A percentile compares a stretch with the other conserved stretches of the same genome.
Evolutionary conservation across 2,329 filamentous ascomycete genomes (phyloP).

Genomic region (Cercospora sesami): DNA sequence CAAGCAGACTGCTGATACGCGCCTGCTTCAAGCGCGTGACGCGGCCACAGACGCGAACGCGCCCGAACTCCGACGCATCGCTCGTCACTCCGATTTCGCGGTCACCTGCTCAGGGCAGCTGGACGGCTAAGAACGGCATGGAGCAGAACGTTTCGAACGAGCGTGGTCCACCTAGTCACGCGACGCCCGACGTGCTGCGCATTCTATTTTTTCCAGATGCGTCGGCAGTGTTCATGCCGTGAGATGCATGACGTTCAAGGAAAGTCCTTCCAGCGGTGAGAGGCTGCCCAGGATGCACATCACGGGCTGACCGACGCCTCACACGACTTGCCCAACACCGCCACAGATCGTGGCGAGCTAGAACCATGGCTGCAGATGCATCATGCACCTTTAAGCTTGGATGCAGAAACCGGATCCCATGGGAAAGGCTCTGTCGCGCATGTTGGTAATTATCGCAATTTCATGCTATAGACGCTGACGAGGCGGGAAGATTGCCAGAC

Average conservation of each 20-base stretch:
- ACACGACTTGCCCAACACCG: neutral
- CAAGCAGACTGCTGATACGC: neutral
- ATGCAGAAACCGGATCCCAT: conserved; percentile 6
- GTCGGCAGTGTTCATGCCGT: neutral
- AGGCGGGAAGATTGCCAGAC: neutral
- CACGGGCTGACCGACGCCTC: conserved; percentile 9
- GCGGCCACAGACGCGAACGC: neutral
- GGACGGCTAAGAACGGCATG: neutral
- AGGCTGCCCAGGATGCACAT: neutral
- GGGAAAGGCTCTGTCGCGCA: neutral
- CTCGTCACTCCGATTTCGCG: neutral
- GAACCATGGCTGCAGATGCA: conserved; percentile 2
- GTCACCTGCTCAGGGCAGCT: neutral
- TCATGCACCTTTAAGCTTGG: neutral
- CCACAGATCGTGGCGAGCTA: conserved; percentile 6
- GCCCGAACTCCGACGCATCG: neutral
- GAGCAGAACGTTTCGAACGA: neutral
- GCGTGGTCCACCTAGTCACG: neutral
- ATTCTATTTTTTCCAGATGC: neutral
- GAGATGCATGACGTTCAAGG: conserved; percentile 2
- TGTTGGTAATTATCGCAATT: conserved; percentile 6
- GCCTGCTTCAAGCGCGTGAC: neutral
- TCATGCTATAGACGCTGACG: conserved; percentile 11
- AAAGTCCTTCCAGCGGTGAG: neutral
- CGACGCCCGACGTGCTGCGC: neutral